Conservation (phyloP, 2,329 filamentous ascomycete genomes). For the Triangularia verruculosa region DNA sequence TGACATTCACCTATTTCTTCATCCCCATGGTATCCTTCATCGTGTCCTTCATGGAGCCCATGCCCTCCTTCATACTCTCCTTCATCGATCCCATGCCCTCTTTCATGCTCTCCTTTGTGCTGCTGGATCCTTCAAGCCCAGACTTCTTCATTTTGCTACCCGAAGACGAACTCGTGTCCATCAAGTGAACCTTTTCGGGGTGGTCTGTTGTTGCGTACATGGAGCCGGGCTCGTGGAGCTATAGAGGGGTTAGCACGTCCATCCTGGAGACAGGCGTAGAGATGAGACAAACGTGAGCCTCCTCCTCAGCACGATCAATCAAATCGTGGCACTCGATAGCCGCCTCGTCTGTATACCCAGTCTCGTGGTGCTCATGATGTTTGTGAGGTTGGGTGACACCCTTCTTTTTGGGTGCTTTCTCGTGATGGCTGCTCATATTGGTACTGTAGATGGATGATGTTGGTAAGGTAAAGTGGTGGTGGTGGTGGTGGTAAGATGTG, state of each 20-base stretch:
- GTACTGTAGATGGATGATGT: neutral
- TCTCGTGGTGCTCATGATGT: constrained; percentile 23
- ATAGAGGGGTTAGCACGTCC: neutral
- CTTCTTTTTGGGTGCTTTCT: constrained; percentile 7
- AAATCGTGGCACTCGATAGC: constrained; percentile 26
- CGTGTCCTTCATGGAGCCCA: constrained; percentile 18
- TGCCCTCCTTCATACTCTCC: constrained; percentile 15
- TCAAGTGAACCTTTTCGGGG: neutral
- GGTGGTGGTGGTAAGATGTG: neutral
- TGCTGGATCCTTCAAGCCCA: constrained; percentile 16
- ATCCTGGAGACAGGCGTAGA: no score
- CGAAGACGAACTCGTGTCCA: neutral
- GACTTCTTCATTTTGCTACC: constrained; percentile 14
- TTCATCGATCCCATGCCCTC: constrained; percentile 13
- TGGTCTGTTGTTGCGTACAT: constrained; percentile 14
- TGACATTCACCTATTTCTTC: constrained; percentile 13
- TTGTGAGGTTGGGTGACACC: constrained; percentile 7
- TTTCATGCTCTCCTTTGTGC: neutral
- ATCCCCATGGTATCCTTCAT: constrained; percentile 19
- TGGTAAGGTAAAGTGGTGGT: neutral
- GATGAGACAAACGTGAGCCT: constrained; percentile 25
- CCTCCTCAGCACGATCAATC: constrained; percentile 28
- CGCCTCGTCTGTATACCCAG: constrained; percentile 27
- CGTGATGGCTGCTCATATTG: constrained; percentile 5
- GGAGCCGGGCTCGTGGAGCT: constrained; percentile 26